Evolutionary conservation across 2,329 filamentous ascomycete species (phyloP).

Genomic region (Allantophomopsis cytisporea): DNA sequence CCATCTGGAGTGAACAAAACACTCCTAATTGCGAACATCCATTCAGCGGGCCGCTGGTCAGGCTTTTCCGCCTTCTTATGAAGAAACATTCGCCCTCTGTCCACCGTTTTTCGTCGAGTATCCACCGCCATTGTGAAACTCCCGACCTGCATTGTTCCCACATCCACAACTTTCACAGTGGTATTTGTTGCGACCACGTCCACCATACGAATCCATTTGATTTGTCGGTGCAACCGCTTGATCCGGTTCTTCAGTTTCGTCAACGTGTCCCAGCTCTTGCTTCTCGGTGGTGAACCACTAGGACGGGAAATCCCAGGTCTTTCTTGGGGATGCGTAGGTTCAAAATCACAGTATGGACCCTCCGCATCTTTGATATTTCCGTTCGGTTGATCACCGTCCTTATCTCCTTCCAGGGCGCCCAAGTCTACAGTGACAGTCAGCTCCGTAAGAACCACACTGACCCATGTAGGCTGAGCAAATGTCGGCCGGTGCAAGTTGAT

Average conservation of each 20-base stretch:
- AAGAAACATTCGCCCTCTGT: constrained; percentile 78
- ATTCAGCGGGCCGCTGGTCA: constrained; percentile 71
- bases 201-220: constrained; percentile 80
- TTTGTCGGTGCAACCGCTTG: constrained; percentile 73
- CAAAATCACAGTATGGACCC: constrained; percentile 7
- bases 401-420: constrained; percentile 41
- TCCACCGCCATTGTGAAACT: constrained; percentile 79
- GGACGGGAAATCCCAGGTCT: constrained; percentile 7
- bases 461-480: constrained; percentile 93
- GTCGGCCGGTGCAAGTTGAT: constrained; percentile 85
- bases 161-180: constrained; percentile 61
- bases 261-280: constrained; percentile 69
- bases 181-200: constrained; percentile 79
- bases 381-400: constrained; percentile 9
- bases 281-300: constrained; percentile 29
- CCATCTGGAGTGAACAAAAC: constrained; percentile 81
- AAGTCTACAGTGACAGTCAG: constrained; percentile 74
- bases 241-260: constrained; percentile 71
- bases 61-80: constrained; percentile 53
- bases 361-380: constrained; percentile 14
- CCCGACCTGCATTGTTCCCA: constrained; percentile 76
- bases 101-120: constrained; percentile 81
- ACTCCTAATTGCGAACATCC: constrained; percentile 78
- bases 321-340: constrained; percentile 6
- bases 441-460: constrained; percentile 80